These are phyloP conservation scores for Cymbopogon citratus DNA, from an alignment of 176 grass and related monocot genomes.

Conservation along the genomic window DNA sequence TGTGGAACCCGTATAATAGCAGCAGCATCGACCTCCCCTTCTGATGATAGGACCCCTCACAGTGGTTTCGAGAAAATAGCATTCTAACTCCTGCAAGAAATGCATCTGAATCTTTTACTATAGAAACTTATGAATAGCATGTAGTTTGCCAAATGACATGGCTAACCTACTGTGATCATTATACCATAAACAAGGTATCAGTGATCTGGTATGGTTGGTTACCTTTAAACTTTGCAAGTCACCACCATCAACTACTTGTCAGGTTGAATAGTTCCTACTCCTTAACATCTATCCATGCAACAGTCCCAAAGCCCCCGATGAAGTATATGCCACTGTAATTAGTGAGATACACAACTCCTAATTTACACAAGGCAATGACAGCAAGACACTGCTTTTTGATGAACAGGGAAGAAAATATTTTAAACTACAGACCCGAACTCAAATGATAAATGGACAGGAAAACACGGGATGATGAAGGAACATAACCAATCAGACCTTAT, in stretches of 20 bases:
- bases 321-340: constrained; percentile 82
- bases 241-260: constrained; percentile 78
- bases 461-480: no score
- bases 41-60: constrained; percentile 66
- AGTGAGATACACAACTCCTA: constrained; percentile 16
- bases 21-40: constrained; percentile 86
- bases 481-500: no score
- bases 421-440: no score
- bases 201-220: not conserved
- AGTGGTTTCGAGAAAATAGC: constrained; percentile 91
- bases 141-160: not conserved
- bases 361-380: not conserved
- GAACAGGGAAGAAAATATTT: no score
- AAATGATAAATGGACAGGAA: no score
- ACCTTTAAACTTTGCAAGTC: constrained; percentile 86
- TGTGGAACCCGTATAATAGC: constrained; percentile 95
- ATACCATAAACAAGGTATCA: not conserved
- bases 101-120: constrained; percentile 14
- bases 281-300: constrained; percentile 93
- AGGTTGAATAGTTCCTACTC: constrained; percentile 67
- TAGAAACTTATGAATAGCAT: not conserved
- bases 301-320: constrained; percentile 97
- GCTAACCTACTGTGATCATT: not conserved
- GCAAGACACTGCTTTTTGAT: no score
- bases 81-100: constrained; percentile 68